These are phyloP conservation scores for Moricandia moricandioides DNA, from an alignment of 345 rosid species.

Conservation along the genomic window DNA sequence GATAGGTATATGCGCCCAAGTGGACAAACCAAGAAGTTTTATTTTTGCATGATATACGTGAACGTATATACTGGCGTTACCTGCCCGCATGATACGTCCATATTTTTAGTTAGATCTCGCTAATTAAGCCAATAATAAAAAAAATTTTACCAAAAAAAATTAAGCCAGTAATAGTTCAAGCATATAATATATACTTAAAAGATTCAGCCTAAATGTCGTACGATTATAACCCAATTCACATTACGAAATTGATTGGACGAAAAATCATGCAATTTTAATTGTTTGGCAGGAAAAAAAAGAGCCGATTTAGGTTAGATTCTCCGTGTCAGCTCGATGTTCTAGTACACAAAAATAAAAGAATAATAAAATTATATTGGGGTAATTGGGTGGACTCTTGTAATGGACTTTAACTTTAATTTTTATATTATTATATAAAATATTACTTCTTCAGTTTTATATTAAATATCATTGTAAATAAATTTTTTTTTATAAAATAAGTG, in stretches of 20 bases:
- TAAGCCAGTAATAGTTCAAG: not conserved
- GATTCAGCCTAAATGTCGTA: not conserved
- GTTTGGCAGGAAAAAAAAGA: not conserved
- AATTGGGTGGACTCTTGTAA: no score
- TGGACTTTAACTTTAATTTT: no score
- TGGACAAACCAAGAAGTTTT: conserved; percentile 17
- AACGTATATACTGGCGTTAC: conserved; percentile 22
- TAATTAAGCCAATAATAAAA: not conserved
- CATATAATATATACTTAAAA: not conserved
- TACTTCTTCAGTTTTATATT: no score
- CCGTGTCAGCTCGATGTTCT: not conserved
- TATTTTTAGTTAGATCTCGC: not conserved
- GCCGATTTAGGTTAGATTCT: not conserved
- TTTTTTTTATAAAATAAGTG: no score
- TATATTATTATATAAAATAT: no score
- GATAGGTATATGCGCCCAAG: not conserved
- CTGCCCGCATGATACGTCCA: conserved; percentile 22
- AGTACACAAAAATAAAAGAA: not conserved
- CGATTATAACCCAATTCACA: not conserved
- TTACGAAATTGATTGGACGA: not conserved
- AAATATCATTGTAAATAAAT: no score
- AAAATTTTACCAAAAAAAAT: no score
- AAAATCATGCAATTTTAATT: not conserved
- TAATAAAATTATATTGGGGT: no score
- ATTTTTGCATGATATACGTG: conserved; percentile 29